These are phyloP conservation scores for Xylaria sp. DNA, from an alignment of 2,329 filamentous ascomycete genomes.

Conservation along the genomic window DNA sequence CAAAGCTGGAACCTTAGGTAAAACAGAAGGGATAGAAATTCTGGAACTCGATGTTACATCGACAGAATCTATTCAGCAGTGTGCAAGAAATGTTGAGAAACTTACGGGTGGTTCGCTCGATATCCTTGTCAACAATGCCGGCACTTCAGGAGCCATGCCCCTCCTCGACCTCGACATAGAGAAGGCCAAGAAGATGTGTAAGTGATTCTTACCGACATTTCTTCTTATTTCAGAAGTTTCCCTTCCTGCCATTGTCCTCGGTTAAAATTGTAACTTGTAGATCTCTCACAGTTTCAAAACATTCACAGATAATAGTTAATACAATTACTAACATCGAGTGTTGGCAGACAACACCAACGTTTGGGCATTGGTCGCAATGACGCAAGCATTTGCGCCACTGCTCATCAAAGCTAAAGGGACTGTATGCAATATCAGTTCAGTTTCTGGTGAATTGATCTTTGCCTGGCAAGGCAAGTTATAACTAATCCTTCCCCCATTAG, in stretches of 20 bases:
- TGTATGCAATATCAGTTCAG: slow-evolving; percentile 23
- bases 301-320: background rate
- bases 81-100: slow-evolving; percentile 1
- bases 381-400: slow-evolving; percentile 25
- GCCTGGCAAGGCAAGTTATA: slow-evolving; percentile 12
- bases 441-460: slow-evolving; percentile 13
- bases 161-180: slow-evolving; percentile 28
- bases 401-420: slow-evolving; percentile 19
- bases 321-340: background rate
- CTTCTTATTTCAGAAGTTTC: background rate
- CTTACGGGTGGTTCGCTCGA: slow-evolving; percentile 21
- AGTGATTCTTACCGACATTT: background rate
- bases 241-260: background rate
- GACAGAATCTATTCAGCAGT: slow-evolving; percentile 17
- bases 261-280: background rate
- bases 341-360: slow-evolving; percentile 27
- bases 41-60: slow-evolving; percentile 34
- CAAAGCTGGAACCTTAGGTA: slow-evolving; percentile 12
- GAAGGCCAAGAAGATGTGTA: slow-evolving; percentile 18
- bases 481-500: background rate
- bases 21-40: slow-evolving; percentile 17
- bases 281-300: background rate
- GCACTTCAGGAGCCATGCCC: slow-evolving; percentile 12
- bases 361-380: slow-evolving; percentile 19
- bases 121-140: slow-evolving; percentile 36